Evolutionary conservation across 805 yeast species (phyloP), one percentile per base, ranked within the genome.

Genomic region (Starmerella apis): DNA sequence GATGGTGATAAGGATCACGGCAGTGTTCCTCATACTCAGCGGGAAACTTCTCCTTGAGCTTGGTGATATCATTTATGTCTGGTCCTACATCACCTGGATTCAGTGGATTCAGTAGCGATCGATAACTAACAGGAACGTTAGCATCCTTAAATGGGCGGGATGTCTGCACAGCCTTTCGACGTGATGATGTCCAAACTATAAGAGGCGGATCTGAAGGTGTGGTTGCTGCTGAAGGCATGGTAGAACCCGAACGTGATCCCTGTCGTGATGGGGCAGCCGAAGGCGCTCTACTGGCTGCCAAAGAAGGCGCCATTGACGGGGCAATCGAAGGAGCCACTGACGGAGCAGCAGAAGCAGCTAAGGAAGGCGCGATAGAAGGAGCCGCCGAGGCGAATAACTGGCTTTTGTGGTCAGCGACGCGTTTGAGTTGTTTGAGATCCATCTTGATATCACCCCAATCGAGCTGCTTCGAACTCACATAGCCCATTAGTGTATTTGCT

Each of bases 171-270:
- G 96, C 86, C 61, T 96, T 76, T 56, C 78, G 73, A 54, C 96
- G 77, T 4, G 90, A 86, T 0, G 97, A 94, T 1, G 96, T 87
- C 95, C 97, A 90, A n/a, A 92, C 88, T 3, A 81, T 79, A 59
- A 88, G 72, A 23, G 61, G 59, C 16, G 59, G 48, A 16, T 55
- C 60, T 13, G 47, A 39, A 3, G 55, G 53, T 19, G 57, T 48
- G 18, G 51, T 38, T 11, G 35, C 46, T 8, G 46, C 32, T 6
- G 48, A 36, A 6, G 52, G 47, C 10, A 27, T n/a, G 14, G 24
- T 13, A 22, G 44, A 41, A 19, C 33, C 28, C 19, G 22, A 13
- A n/a, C 30, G 44, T 20, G 51, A 43, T 32, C 45, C 39, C 38
- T 37, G 44, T 20, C 43, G 51, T 16, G 51, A 47, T 7, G 43